Base-by-base conservation (phyloP, 2,329 filamentous ascomycete species). In the Diplodia sapinea region DNA sequence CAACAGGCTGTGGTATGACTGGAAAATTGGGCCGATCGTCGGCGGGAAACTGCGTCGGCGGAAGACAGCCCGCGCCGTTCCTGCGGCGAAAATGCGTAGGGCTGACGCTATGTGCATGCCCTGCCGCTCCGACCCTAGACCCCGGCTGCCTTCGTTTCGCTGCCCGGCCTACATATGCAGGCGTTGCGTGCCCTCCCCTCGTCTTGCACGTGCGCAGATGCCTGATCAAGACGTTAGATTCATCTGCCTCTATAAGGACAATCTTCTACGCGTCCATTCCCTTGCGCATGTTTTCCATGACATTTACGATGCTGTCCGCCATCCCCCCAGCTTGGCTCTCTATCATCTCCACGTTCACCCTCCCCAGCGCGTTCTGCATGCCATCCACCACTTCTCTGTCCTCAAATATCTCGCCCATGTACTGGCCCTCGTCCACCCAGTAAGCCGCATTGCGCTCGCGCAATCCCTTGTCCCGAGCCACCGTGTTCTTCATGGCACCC, bases 401-500 rank as follows among this genome's bases (percentile, higher is more conserved):
- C 82, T 93, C 91, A 85, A 96, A 90, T 29, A 91, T 88, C 73
- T 90, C 88, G 43, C 85, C 82, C 86, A 91, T 92, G 36, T 92
- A 78, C 63, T 86, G 82, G 7, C 88, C 90, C 81, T 97, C 92
- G 54, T 90, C 89, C 11, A 83, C 81, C 94, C 94, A 98, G 79
- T 97, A 97, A 17, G 83, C 85, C 72, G 89, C 86, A 61, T 86
- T 85, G 68, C 86, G 85, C 2, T 79, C 83, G 68, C 93, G 87
- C 77, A 97, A 80, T 52, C 85, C 86, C 70, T 87, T 84, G 79
- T 97, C 92, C 66, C 94, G 82, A 67, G 90, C 83, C 17, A 91
- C 86, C 2, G 92, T 92, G 81, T 97, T 97, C 76, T 90, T 87
- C 55, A 96, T 81, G 68, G 96, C 88, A 8, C 88, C 91, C 47